Evolutionary conservation across 2,329 filamentous ascomycete species (phyloP).

Genomic region (Colletotrichum caudatum): DNA sequence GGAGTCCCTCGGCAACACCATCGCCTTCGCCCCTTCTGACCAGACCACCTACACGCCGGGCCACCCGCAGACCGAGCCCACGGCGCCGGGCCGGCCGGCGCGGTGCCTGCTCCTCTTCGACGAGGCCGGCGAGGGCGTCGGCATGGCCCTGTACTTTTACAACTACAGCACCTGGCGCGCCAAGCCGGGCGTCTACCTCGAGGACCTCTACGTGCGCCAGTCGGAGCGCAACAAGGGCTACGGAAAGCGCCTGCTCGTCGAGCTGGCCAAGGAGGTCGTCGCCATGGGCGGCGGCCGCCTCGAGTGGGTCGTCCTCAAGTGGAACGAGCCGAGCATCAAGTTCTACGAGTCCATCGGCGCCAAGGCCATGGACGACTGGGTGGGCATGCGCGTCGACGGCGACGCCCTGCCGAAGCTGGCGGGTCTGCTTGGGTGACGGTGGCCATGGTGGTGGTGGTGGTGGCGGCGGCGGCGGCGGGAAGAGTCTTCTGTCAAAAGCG

Average conservation of each 20-base stretch:
- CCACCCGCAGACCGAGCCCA: slow-evolving; percentile 63
- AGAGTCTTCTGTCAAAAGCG: slow-evolving; percentile 23
- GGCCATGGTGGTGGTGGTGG: too few species aligned
- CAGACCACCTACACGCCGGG: slow-evolving; percentile 51
- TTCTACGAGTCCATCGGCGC: slow-evolving; percentile 85
- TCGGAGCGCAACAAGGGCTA: slow-evolving; percentile 81
- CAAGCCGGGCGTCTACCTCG: slow-evolving; percentile 89
- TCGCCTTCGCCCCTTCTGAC: slow-evolving; percentile 77
- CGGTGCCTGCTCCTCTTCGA: slow-evolving; percentile 78
- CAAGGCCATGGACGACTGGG: slow-evolving; percentile 76
- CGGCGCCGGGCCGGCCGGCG: slow-evolving; percentile 71
- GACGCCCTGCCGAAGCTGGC: slow-evolving; percentile 73
- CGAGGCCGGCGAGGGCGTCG: slow-evolving; percentile 64
- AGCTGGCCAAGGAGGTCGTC: slow-evolving; percentile 83
- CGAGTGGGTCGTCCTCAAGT: slow-evolving; percentile 93
- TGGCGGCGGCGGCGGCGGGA: slow-evolving; percentile 25
- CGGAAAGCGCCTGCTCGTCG: slow-evolving; percentile 79
- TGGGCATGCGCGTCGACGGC: slow-evolving; percentile 79
- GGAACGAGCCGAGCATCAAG: slow-evolving; percentile 90
- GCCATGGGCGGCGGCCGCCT: slow-evolving; percentile 79
- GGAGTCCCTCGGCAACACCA: slow-evolving; percentile 76
- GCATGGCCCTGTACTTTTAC: slow-evolving; percentile 93
- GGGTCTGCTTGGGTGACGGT: slow-evolving; percentile 49
- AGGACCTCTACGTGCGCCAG: slow-evolving; percentile 88
- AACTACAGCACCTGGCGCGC: slow-evolving; percentile 96